A percentile compares a stretch with the other conserved stretches of the same genome.
Conservation (phyloP, 140 eudicot genomes). For the Senecio squalidus region DNA sequence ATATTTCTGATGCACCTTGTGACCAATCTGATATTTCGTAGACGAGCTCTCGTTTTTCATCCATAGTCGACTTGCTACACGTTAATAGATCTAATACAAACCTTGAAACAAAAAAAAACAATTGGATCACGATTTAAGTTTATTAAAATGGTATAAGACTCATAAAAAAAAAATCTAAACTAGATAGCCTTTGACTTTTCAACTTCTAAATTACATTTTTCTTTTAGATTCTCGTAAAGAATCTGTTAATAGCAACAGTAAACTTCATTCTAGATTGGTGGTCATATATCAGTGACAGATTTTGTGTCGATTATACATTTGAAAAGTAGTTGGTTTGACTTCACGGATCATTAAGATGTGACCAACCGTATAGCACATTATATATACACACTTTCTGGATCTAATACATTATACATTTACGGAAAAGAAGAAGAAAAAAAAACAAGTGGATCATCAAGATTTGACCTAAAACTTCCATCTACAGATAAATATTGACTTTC, state of each 20-base stretch:
- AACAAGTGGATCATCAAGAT: constrained; percentile 11
- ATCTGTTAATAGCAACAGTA: not conserved
- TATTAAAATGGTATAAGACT: not conserved
- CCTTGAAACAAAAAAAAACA: constrained; percentile 29
- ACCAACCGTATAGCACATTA: not conserved
- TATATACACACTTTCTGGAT: constrained; percentile 1
- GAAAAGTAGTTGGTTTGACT: constrained; percentile 19
- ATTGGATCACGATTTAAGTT: constrained; percentile 6
- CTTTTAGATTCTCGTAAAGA: not conserved
- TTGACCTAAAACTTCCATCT: constrained; percentile 2
- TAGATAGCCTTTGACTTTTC: too few relatives aligned
- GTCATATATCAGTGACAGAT: not conserved
- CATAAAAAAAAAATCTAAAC: too few relatives aligned
- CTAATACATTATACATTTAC: too few relatives aligned
- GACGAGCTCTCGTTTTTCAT: constrained; percentile 60
- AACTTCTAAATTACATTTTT: not conserved
- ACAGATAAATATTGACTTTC: constrained; percentile 9
- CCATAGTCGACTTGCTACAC: constrained; percentile 60
- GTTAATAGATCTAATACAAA: constrained; percentile 52
- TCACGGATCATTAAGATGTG: constrained; percentile 1
- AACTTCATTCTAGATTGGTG: not conserved
- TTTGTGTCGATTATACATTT: not conserved
- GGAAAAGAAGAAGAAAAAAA: too few relatives aligned
- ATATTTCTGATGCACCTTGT: constrained; percentile 62
- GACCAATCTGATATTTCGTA: constrained; percentile 67